A percentile compares a stretch with the other conserved stretches of the same genome.
Evolutionary conservation across 805 yeast genomes (phyloP).

Genomic region (Wickerhamia fluorescens): DNA sequence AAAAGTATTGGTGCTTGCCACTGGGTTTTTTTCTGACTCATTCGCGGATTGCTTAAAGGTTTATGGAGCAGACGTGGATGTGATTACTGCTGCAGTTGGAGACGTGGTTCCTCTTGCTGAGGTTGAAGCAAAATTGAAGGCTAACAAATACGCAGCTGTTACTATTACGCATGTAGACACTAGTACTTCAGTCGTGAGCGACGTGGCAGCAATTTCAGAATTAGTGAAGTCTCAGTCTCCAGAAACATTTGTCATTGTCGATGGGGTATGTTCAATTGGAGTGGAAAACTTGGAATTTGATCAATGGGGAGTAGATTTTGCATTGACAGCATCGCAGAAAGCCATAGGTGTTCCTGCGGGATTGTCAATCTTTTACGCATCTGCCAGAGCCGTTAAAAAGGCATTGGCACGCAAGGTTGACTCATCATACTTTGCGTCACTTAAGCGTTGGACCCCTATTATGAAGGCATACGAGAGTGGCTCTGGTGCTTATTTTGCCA

Average conservation of each 20-base stretch:
- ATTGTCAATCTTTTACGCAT: slow-evolving; percentile 66
- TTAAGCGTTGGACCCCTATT: slow-evolving; percentile 83
- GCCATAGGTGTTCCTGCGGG: slow-evolving; percentile 96
- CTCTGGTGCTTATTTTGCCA: slow-evolving; percentile 82
- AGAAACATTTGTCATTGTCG: slow-evolving; percentile 76
- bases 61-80: slow-evolving; percentile 74
- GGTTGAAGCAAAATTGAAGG: slow-evolving; percentile 49
- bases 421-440: slow-evolving; percentile 57
- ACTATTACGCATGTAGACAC: slow-evolving; percentile 96
- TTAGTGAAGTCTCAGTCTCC: slow-evolving; percentile 65
- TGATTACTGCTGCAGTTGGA: slow-evolving; percentile 67
- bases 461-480: slow-evolving; percentile 82
- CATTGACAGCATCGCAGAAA: slow-evolving; percentile 88
- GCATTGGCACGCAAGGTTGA: slow-evolving; percentile 44
- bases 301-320: slow-evolving; percentile 85
- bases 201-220: slow-evolving; percentile 55
- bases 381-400: slow-evolving; percentile 64
- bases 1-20: slow-evolving; percentile 71
- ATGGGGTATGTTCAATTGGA: slow-evolving; percentile 92
- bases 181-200: slow-evolving; percentile 84
- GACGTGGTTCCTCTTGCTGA: slow-evolving; percentile 51
- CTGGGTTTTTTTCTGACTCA: slow-evolving; percentile 84
- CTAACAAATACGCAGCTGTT: slow-evolving; percentile 53
- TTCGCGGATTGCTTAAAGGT: slow-evolving; percentile 69
- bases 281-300: slow-evolving; percentile 83